Base-by-base conservation (phyloP, 192 early-diverging fungal genomes). In the Dimargaris verticillata region DNA sequence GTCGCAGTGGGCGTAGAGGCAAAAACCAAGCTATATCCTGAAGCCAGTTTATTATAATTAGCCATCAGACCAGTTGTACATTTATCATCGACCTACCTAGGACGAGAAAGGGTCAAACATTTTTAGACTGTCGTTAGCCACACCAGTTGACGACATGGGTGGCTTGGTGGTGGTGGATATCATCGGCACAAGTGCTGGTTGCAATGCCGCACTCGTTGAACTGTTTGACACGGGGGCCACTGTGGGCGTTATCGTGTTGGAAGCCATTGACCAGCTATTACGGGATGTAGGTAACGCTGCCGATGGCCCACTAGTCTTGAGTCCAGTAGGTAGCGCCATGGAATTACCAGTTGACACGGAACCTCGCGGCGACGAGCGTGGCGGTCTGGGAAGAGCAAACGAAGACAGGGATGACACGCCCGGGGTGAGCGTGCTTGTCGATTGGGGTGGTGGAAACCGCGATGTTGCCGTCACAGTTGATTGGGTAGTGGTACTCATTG, bases 301-400 rank as follows among this genome's bases (percentile, higher is more conserved):
- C 10, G 17, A 12, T 9, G 44, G 44, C 44, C 44, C 17, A 45
- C 44, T 45, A 17, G 9, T 45, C n/a, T n/a, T n/a, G n/a, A n/a
- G n/a, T n/a, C n/a, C n/a, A n/a, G n/a, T n/a, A n/a, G n/a, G n/a
- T n/a, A n/a, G n/a, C 4, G 17, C 47, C 47, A 48, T 3, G 29
- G 22, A 18, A 58, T 28, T 58, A 22, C 55, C 29, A 18, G 55
- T 26, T n/a, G 49, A 50, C 5, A 50, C 22, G 13, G 49, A 50
- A 5, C 49, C 49, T 22, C 49, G 49, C 5, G 49, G n/a, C 17
- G 49, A 50, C 20, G 49, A 50, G 4, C 55, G 55, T 38, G 55
- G 55, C 38, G 55, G 55, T 58, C 41, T 58, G 22, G 55, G 55
- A 13, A 58, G 41, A 17, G 55, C 55, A 38, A 58, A 58, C 17